Evolutionary conservation across 1,139 yeast genomes (phyloP).

Genomic region (Geotrichum restrictum): DNA sequence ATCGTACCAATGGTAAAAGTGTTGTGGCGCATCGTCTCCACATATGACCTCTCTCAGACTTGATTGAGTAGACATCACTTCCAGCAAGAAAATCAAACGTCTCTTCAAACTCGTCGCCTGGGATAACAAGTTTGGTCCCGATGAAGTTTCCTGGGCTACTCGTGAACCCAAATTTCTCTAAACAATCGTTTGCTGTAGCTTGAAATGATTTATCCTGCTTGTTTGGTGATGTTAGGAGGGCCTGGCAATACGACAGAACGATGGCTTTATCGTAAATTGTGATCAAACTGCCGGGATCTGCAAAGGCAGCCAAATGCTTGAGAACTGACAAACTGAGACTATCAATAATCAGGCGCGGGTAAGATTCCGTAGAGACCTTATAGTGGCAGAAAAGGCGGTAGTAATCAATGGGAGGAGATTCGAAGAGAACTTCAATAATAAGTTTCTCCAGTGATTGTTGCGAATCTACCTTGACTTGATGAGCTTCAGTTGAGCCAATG

Average conservation of each 20-base stretch:
- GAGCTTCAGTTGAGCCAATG: not conserved
- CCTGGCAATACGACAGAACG: slow-evolving; percentile 13
- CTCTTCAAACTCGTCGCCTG: slow-evolving; percentile 19
- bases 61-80: slow-evolving; percentile 8
- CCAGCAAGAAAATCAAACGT: slow-evolving; percentile 11
- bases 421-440: slow-evolving; percentile 2
- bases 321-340: slow-evolving; percentile 10
- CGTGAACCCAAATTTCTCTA: not conserved
- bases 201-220: not conserved
- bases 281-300: not conserved
- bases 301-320: not conserved
- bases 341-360: slow-evolving; percentile 11
- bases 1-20: slow-evolving; percentile 14
- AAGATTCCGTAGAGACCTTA: not conserved
- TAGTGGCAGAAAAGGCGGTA: slow-evolving; percentile 14
- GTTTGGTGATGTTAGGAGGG: slow-evolving; percentile 9
- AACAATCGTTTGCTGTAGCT: slow-evolving; percentile 1
- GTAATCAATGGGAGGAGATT: slow-evolving; percentile 5
- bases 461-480: not conserved
- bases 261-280: slow-evolving; percentile 13
- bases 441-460: slow-evolving; percentile 1
- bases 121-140: slow-evolving; percentile 3
- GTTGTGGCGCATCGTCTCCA: slow-evolving; percentile 20
- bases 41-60: slow-evolving; percentile 13
- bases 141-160: too few species aligned